phyloP scores from a whole-genome alignment of 2,329 filamentous ascomycete species.

The Colletotrichum liaoningense region DNA sequence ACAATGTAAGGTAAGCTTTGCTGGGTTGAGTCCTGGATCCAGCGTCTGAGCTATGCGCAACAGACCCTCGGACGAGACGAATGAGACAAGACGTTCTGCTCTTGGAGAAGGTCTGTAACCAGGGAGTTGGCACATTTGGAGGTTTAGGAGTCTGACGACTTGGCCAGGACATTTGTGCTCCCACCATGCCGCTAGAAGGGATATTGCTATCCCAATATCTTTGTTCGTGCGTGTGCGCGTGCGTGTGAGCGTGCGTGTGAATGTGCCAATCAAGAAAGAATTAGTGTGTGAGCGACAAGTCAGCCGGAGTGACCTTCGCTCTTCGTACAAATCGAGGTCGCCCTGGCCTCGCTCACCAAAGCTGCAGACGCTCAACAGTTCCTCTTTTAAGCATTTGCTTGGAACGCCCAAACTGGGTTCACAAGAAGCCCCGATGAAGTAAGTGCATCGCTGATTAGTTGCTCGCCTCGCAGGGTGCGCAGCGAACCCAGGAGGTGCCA shows the following conservation, averaged over 20 bases:
- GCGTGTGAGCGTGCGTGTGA: not conserved
- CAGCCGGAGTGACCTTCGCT: not conserved
- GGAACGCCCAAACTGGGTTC: not conserved
- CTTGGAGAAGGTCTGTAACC: not conserved
- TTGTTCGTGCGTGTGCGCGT: not conserved
- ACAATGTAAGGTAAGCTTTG: slow-evolving; percentile 1
- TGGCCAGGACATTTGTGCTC: too few species aligned
- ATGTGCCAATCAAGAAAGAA: not conserved
- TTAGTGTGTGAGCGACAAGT: not conserved
- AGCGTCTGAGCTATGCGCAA: not conserved
- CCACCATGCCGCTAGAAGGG: not conserved
- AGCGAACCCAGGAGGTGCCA: not conserved
- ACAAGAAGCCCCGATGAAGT: not conserved
- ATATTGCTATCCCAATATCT: not conserved
- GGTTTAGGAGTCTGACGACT: not conserved
- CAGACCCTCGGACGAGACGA: not conserved
- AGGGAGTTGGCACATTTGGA: not conserved
- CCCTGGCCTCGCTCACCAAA: not conserved
- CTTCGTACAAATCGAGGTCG: not conserved
- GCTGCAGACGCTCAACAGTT: not conserved
- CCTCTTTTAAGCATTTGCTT: not conserved
- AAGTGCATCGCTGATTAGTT: not conserved
- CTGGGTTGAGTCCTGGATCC: not conserved
- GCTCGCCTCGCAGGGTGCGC: not conserved
- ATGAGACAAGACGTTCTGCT: not conserved